Base-by-base conservation (phyloP, 805 yeast species). In the Candida patagonica region DNA sequence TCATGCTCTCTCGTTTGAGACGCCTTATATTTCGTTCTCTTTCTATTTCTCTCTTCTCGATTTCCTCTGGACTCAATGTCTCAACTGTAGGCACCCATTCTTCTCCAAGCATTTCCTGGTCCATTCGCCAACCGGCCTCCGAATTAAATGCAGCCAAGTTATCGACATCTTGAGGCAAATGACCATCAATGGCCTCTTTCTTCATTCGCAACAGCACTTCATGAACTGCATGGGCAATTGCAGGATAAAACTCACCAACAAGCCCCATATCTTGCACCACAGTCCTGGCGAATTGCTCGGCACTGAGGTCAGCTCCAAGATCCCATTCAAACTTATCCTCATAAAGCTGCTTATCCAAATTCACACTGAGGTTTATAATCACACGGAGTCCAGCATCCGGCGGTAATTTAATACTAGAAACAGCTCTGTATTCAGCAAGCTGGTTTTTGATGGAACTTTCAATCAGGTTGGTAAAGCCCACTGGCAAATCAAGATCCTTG, bases 291-390 rank as follows among this genome's bases (percentile, higher is more conserved):
- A 92, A 92, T 39, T 63, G 63, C 56, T 87, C 95, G 0, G 98
- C 96, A 1, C 86, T 73, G 17, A 82, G 55, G 7, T 48, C 38
- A 8, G 60, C 57, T 13, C 54, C 54, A 31, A 92, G 66, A 54
- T 92, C 94, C 97, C 97, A 89, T 61, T 92, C 97, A 48, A 92
- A 80, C 57, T 82, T 81, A 60, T 92, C 98, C 50, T 87, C 95
- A 53, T 78, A 87, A 30, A 88, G 70, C 50, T 78, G 79, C 55
- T 83, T 83, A 48, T 87, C 86, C 45, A 92, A 64, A 54, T 81
- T 85, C 36, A 92, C 83, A 12, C 89, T 78, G 27, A 92, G 61
- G 47, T 86, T 83, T 26, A 92, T 71, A 3, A 92, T 71, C 1
- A 83, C 94, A 53, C 83, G 92, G 22, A 79, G 62, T 40, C 74